Conservation (phyloP, 805 yeast species). For the Ogataea methanolica region DNA sequence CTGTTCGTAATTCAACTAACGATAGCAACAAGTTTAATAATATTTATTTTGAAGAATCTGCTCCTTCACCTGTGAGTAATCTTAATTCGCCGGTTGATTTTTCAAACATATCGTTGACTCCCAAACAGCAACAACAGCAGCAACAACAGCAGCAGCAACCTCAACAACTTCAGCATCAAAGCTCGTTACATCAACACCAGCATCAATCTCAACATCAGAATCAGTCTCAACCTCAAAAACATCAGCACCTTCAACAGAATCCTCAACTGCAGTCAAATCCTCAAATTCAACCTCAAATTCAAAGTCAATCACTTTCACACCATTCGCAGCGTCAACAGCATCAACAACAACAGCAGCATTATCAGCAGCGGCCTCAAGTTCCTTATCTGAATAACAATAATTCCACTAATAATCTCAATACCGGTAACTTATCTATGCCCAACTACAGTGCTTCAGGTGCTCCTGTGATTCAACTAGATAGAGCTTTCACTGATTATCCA, state of each 20-base stretch:
- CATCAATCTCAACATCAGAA: neutral
- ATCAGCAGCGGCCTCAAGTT: neutral
- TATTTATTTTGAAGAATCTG: neutral
- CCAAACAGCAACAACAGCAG: neutral
- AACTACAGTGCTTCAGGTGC: neutral
- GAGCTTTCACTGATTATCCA: slow-evolving; percentile 8
- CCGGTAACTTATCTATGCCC: neutral
- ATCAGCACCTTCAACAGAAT: no score
- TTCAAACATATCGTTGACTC: neutral
- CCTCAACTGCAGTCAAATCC: no score
- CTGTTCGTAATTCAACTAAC: neutral
- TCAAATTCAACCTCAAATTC: no score
- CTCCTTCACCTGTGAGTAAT: neutral
- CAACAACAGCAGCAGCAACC: neutral
- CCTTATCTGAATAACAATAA: neutral
- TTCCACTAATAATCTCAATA: neutral
- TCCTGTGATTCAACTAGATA: slow-evolving; percentile 15
- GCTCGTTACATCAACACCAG: neutral
- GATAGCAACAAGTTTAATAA: neutral
- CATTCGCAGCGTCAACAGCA: neutral
- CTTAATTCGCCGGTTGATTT: neutral
- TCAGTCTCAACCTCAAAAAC: no score
- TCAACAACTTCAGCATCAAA: neutral
- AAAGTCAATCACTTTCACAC: neutral
- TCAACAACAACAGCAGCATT: neutral